Conservation (phyloP, 805 yeast genomes). For the Cyberlindnera euphorbiae region DNA sequence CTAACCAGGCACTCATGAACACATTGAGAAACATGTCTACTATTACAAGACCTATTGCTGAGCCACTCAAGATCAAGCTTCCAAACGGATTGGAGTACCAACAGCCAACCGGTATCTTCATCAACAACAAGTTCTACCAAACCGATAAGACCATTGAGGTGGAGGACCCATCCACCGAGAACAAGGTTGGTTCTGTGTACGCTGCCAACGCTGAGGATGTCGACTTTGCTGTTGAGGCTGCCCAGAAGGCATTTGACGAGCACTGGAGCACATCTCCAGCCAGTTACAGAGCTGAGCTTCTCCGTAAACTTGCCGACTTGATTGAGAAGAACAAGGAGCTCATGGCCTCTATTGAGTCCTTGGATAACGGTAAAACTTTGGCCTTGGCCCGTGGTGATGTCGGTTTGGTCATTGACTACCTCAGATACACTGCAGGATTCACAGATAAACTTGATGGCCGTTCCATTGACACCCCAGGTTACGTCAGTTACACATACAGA, state of each 20-base stretch:
- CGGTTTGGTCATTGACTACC: constrained; percentile 54
- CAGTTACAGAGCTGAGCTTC: constrained; percentile 43
- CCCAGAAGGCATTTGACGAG: constrained; percentile 54
- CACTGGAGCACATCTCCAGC: constrained; percentile 61
- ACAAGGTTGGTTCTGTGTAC: constrained; percentile 51
- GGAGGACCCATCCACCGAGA: constrained; percentile 60
- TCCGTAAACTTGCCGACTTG: constrained; percentile 63
- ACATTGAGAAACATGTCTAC: constrained; percentile 11
- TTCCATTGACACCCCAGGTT: constrained; percentile 56
- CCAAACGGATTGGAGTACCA: constrained; percentile 64
- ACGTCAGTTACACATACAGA: constrained; percentile 60
- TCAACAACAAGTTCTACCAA: constrained; percentile 73
- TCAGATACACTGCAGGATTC: constrained; percentile 70
- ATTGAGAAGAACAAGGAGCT: constrained; percentile 59
- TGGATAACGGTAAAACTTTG: constrained; percentile 76
- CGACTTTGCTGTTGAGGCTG: constrained; percentile 64
- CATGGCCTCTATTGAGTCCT: constrained; percentile 63
- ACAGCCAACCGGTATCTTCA: constrained; percentile 87
- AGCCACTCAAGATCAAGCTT: constrained; percentile 41
- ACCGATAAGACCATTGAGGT: constrained; percentile 52
- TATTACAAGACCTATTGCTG: constrained; percentile 23
- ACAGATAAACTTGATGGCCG: constrained; percentile 68
- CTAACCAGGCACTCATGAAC: neutral
- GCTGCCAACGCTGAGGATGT: constrained; percentile 61
- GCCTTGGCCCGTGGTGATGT: constrained; percentile 65